These are phyloP conservation scores for Yamadazyma friedrichii DNA, from an alignment of 1,139 yeast genomes.

Conservation along the genomic window DNA sequence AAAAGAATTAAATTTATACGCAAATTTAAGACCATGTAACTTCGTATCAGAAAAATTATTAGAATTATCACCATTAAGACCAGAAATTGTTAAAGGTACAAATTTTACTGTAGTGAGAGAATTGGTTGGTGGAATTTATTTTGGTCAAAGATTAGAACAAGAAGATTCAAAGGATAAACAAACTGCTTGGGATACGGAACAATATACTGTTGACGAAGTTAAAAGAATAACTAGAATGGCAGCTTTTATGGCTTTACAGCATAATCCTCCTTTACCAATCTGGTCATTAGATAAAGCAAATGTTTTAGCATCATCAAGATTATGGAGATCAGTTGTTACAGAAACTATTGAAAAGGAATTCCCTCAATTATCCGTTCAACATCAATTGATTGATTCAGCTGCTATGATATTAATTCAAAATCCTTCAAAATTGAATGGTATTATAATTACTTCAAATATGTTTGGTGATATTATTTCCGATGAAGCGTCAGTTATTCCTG, in stretches of 20 bases:
- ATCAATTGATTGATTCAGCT: slow-evolving; percentile 96
- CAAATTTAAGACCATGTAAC: slow-evolving; percentile 94
- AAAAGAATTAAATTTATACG: slow-evolving; percentile 90
- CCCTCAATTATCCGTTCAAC: slow-evolving; percentile 82
- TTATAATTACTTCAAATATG: slow-evolving; percentile 91
- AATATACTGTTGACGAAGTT: slow-evolving; percentile 86
- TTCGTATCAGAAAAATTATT: slow-evolving; percentile 85
- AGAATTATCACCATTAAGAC: slow-evolving; percentile 82
- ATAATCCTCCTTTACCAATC: slow-evolving; percentile 86
- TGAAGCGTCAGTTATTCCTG: slow-evolving; percentile 97
- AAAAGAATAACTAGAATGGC: slow-evolving; percentile 97
- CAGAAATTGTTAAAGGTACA: slow-evolving; percentile 84
- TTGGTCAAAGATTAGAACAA: slow-evolving; percentile 93
- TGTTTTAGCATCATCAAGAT: slow-evolving; percentile 90
- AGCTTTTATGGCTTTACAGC: slow-evolving; percentile 92
- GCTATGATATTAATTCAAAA: slow-evolving; percentile 94
- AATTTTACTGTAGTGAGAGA: slow-evolving; percentile 92
- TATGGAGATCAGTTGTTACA: slow-evolving; percentile 94
- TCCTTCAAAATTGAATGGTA: slow-evolving; percentile 89
- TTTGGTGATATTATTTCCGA: slow-evolving; percentile 97
- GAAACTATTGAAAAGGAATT: slow-evolving; percentile 81
- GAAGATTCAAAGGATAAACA: slow-evolving; percentile 62
- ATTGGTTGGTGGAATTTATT: slow-evolving; percentile 95
- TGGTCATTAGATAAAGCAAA: slow-evolving; percentile 98
- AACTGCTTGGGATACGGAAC: slow-evolving; percentile 91